Evolutionary conservation across 768 basidiomycete genomes (phyloP).

Genomic region (Tylopilus subfusipes): DNA sequence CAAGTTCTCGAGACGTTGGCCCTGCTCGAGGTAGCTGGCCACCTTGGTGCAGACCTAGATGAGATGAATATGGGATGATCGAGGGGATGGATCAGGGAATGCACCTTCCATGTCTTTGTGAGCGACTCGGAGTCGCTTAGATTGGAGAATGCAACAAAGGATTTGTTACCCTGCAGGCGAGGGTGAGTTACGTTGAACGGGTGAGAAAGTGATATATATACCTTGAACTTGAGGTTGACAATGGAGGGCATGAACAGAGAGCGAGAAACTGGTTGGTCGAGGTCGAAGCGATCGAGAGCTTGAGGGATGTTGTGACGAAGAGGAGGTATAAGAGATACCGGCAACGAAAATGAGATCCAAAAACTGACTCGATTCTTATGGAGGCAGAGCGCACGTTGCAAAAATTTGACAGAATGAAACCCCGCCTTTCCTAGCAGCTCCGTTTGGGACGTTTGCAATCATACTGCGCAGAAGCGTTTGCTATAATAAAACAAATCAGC

Average conservation of each 20-base stretch:
- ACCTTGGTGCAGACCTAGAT: constrained; percentile 84
- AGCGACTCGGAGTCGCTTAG: constrained; percentile 79
- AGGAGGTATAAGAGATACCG: constrained; percentile 28
- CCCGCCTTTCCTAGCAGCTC: constrained; percentile 31
- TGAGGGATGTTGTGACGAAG: constrained; percentile 8
- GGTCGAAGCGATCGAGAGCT: constrained; percentile 16
- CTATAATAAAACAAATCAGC: constrained; percentile 16
- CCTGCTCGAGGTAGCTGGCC: constrained; percentile 86
- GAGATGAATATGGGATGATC: constrained; percentile 7
- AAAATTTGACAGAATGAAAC: constrained; percentile 31
- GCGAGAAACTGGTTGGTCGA: neutral
- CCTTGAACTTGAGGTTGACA: constrained; percentile 86
- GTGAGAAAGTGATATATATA: constrained; percentile 11
- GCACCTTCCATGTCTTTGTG: constrained; percentile 88
- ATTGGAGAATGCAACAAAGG: constrained; percentile 90
- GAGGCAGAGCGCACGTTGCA: constrained; percentile 25
- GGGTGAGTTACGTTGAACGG: constrained; percentile 5
- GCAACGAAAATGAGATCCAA: constrained; percentile 13
- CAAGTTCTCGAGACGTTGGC: constrained; percentile 87
- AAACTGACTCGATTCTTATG: constrained; percentile 12
- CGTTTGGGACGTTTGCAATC: constrained; percentile 20
- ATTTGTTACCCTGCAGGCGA: constrained; percentile 75
- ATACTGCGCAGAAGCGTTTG: constrained; percentile 5
- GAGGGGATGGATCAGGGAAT: constrained; percentile 13
- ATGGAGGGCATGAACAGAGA: constrained; percentile 62